Conservation (phyloP, 495 filamentous ascomycete genomes). For the Rhizodiscina lignyota region DNA sequence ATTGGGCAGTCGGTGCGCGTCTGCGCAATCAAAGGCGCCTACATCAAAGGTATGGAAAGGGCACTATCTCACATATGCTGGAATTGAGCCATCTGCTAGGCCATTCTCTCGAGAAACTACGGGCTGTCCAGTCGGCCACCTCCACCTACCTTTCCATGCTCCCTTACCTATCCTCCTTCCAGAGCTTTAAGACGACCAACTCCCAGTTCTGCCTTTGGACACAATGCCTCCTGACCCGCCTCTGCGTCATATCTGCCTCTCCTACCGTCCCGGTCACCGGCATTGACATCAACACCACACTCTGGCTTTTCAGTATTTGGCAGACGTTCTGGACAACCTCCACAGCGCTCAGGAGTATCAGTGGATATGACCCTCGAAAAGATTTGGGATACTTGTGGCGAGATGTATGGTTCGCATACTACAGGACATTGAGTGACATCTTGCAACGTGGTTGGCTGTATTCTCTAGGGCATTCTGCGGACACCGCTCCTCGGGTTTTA, state of each 20-base stretch:
- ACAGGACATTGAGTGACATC: constrained; percentile 51
- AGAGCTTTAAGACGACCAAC: constrained; percentile 19
- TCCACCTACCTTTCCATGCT: constrained; percentile 47
- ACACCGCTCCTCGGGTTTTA: constrained; percentile 1
- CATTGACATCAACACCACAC: constrained; percentile 25
- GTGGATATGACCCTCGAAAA: background rate
- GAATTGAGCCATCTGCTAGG: too few species aligned
- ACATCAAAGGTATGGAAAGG: constrained; percentile 42
- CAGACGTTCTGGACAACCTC: constrained; percentile 37
- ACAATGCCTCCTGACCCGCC: constrained; percentile 55
- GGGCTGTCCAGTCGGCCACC: constrained; percentile 35
- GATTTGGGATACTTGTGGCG: constrained; percentile 35
- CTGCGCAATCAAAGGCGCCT: constrained; percentile 61
- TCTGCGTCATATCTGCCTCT: constrained; percentile 47
- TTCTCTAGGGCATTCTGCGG: constrained; percentile 4
- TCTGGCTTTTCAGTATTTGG: constrained; percentile 47
- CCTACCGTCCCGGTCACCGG: constrained; percentile 25
- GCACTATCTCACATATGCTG: background rate
- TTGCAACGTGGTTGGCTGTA: constrained; percentile 33
- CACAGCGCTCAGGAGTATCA: background rate
- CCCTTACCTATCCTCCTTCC: constrained; percentile 36
- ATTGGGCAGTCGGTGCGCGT: constrained; percentile 56
- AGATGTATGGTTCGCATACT: constrained; percentile 67
- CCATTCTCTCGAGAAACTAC: constrained; percentile 42
- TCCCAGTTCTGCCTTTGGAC: constrained; percentile 57